A percentile compares a stretch with the other conserved stretches of the same genome.
phyloP scores from a whole-genome alignment of 768 basidiomycete species.

The Suillus plorans region DNA sequence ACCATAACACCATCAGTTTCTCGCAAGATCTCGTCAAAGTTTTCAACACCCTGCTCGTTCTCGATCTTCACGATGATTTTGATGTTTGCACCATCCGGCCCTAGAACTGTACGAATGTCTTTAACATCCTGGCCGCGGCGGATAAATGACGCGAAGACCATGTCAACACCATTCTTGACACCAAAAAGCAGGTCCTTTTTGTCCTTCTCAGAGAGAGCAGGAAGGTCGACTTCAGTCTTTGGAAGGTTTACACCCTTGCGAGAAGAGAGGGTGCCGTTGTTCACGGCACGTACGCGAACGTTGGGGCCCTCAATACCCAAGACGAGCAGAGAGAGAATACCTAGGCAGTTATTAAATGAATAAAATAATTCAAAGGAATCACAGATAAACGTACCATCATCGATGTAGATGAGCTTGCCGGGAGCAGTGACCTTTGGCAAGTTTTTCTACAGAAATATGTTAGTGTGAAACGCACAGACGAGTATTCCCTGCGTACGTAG shows the following conservation, averaged over 20 bases:
- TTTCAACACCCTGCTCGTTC: conserved; percentile 97
- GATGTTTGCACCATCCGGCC: conserved; percentile 92
- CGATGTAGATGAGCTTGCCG: conserved; percentile 97
- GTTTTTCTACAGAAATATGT: conserved; percentile 57
- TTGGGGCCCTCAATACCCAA: conserved; percentile 80
- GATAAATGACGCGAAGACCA: conserved; percentile 99
- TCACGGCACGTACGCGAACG: conserved; percentile 82
- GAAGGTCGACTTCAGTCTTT: conserved; percentile 96
- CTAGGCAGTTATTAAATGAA: conserved; percentile 22
- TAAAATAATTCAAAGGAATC: neutral
- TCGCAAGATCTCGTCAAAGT: conserved; percentile 97
- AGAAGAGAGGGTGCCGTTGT: conserved; percentile 90
- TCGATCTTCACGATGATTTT: conserved; percentile 99
- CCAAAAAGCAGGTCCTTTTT: conserved; percentile 93
- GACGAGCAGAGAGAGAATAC: conserved; percentile 91
- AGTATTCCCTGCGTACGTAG: conserved; percentile 61
- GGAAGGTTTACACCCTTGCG: conserved; percentile 99
- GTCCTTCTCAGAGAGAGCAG: conserved; percentile 97
- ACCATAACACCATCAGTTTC: conserved; percentile 99
- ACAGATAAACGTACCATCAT: conserved; percentile 66
- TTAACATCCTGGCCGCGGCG: conserved; percentile 91
- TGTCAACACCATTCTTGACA: conserved; percentile 97
- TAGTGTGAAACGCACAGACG: conserved; percentile 1
- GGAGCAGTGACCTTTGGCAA: conserved; percentile 93
- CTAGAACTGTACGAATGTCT: conserved; percentile 91